Conservation (phyloP, 1,139 yeast species). For the Meyerozyma athensensis region DNA sequence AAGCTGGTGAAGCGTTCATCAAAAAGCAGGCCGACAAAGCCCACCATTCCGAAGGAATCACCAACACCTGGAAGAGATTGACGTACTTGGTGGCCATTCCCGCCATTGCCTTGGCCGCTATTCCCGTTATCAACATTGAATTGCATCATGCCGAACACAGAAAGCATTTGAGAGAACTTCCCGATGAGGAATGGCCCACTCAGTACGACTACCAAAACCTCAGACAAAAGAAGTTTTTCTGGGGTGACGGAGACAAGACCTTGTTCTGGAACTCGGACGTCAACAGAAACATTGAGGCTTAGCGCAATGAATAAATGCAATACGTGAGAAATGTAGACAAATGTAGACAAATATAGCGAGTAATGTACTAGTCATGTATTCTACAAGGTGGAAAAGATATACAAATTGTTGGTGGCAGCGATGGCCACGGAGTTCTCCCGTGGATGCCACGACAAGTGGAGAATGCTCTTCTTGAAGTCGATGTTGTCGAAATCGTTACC, state of each 20-base stretch:
- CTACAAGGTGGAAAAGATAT: conserved; percentile 67
- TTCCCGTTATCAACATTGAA: conserved; percentile 79
- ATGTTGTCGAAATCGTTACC: conserved; percentile 69
- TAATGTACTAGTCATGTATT: background rate
- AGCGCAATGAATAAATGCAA: conserved; percentile 7
- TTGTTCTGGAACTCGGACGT: conserved; percentile 92
- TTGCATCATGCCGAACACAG: conserved; percentile 86
- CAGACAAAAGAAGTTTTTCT: conserved; percentile 82
- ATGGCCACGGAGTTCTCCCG: conserved; percentile 93
- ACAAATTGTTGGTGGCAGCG: conserved; percentile 95
- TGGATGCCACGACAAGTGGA: conserved; percentile 99
- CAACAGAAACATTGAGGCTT: conserved; percentile 70
- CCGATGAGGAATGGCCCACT: conserved; percentile 89
- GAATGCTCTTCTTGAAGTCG: conserved; percentile 90
- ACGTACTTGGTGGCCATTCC: conserved; percentile 79
- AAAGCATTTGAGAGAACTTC: conserved; percentile 67
- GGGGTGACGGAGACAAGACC: conserved; percentile 99
- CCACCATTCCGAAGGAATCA: conserved; percentile 74
- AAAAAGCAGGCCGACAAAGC: conserved; percentile 51
- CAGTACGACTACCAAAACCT: conserved; percentile 89
- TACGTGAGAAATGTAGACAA: conserved; percentile 1
- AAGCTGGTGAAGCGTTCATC: conserved; percentile 42
- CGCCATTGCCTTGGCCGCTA: conserved; percentile 67
- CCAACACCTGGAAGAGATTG: conserved; percentile 81
- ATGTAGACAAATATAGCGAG: background rate